A percentile compares a stretch with the other conserved stretches of the same genome.
These are phyloP conservation scores for Cutaneotrichosporon daszewskae DNA, from an alignment of 1,284 basidiomycete genomes.

Conservation along the genomic window DNA sequence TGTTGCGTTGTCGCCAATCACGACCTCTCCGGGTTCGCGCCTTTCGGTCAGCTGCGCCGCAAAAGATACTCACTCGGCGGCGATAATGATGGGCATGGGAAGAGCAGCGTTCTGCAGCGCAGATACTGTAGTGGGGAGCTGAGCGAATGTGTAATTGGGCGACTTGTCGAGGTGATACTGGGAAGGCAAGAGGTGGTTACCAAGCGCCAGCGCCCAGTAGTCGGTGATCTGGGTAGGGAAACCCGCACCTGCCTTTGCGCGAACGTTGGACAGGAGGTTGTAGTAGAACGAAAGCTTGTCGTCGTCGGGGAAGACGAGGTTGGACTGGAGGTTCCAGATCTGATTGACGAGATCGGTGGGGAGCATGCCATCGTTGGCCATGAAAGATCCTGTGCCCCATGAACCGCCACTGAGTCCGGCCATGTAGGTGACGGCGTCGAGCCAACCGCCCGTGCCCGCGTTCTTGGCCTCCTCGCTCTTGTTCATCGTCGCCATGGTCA, in stretches of 20 bases:
- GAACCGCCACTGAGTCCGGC: constrained; percentile 44
- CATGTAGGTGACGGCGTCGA: constrained; percentile 43
- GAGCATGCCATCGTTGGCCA: constrained; percentile 37
- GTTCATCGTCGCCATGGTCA: constrained; percentile 12
- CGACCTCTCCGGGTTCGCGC: constrained; percentile 45
- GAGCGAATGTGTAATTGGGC: constrained; percentile 43
- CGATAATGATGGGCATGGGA: constrained; percentile 49
- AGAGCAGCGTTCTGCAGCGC: constrained; percentile 26
- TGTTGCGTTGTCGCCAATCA: constrained; percentile 48
- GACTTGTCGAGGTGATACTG: constrained; percentile 35
- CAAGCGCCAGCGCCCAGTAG: constrained; percentile 44
- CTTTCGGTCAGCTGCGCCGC: constrained; percentile 12
- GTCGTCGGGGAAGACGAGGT: constrained; percentile 67
- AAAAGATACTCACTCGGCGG: constrained; percentile 42
- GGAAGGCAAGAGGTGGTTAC: constrained; percentile 40
- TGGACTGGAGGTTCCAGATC: constrained; percentile 48
- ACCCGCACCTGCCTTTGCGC: constrained; percentile 35
- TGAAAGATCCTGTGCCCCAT: constrained; percentile 43
- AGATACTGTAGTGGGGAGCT: constrained; percentile 23
- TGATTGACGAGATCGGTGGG: constrained; percentile 37
- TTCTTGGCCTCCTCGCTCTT: constrained; percentile 4
- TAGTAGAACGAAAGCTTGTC: constrained; percentile 55
- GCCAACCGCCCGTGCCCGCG: constrained; percentile 35
- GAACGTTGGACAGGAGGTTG: constrained; percentile 36
- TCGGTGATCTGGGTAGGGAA: constrained; percentile 46